Percentiles rank a stretch among this genome's conserved stretches.
Conservation (phyloP, 306 rosid genomes). For the Luffa acutangula region DNA sequence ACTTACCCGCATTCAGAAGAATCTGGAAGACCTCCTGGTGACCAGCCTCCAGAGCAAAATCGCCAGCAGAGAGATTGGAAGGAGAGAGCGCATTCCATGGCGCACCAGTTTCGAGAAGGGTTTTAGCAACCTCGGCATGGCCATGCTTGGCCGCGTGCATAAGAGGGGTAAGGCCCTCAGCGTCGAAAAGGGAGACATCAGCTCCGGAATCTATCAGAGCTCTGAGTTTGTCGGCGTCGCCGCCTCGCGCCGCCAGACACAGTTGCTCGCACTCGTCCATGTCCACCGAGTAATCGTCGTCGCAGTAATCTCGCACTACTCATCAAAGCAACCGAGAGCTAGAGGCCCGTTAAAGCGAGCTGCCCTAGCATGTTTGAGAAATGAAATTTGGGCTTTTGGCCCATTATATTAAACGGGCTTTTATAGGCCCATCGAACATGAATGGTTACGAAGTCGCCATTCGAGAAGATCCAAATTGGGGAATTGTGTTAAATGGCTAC, state of each 20-base stretch:
- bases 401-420: background rate
- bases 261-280: constrained; percentile 45
- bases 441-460: background rate
- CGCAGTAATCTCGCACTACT: background rate
- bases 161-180: constrained; percentile 63
- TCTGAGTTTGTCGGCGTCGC: constrained; percentile 40
- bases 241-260: constrained; percentile 58
- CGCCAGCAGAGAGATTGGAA: constrained; percentile 64
- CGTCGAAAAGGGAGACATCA: constrained; percentile 51
- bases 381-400: background rate
- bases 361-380: background rate
- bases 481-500: no score
- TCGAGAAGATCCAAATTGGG: no score
- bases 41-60: constrained; percentile 58
- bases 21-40: constrained; percentile 51
- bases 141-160: constrained; percentile 86
- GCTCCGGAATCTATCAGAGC: constrained; percentile 48
- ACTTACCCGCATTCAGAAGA: constrained; percentile 65
- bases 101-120: constrained; percentile 66
- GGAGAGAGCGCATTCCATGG: constrained; percentile 96
- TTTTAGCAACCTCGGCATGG: constrained; percentile 39
- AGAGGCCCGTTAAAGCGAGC: background rate
- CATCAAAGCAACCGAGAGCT: background rate
- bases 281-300: background rate
- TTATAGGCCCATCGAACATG: background rate